Evolutionary conservation across 331 rosid species (phyloP).

Genomic region (Acacia concinna): DNA sequence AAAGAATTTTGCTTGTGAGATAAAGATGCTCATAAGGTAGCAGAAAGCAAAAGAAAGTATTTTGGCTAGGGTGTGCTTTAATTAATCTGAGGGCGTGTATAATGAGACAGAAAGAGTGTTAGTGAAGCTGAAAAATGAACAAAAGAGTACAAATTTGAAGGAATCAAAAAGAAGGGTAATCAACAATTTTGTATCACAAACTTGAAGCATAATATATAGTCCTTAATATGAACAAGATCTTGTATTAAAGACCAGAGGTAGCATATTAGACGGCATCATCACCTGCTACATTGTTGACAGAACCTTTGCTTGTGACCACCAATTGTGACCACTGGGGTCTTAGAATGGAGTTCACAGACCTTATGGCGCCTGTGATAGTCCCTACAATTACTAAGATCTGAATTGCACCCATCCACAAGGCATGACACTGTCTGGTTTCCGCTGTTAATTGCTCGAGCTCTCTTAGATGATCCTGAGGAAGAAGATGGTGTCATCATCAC

Average conservation of each 20-base stretch:
- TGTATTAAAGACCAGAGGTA: too few relatives aligned
- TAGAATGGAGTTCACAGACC: conserved; percentile 93
- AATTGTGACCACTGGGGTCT: conserved; percentile 81
- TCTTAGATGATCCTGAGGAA: conserved; percentile 75
- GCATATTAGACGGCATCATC: neutral
- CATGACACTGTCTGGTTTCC: conserved; percentile 67
- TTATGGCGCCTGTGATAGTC: conserved; percentile 96
- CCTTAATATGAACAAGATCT: too few relatives aligned
- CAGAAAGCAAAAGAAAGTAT: conserved; percentile 19
- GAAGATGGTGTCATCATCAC: conserved; percentile 52
- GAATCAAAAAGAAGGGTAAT: neutral
- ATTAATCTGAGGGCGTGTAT: neutral
- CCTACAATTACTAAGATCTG: conserved; percentile 81
- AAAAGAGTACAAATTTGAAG: conserved; percentile 1
- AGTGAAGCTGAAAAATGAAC: conserved; percentile 29
- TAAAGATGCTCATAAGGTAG: conserved; percentile 11
- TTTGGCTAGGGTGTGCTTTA: neutral
- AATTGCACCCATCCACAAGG: conserved; percentile 85
- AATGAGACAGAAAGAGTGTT: neutral
- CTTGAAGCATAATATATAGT: neutral
- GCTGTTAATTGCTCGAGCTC: conserved; percentile 67
- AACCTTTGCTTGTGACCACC: conserved; percentile 82
- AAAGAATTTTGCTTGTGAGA: neutral
- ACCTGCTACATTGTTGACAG: conserved; percentile 99
- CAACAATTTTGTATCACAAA: conserved; percentile 22